phyloP scores from a whole-genome alignment of 2,329 filamentous ascomycete species.

The Calonectria ilicicola region DNA sequence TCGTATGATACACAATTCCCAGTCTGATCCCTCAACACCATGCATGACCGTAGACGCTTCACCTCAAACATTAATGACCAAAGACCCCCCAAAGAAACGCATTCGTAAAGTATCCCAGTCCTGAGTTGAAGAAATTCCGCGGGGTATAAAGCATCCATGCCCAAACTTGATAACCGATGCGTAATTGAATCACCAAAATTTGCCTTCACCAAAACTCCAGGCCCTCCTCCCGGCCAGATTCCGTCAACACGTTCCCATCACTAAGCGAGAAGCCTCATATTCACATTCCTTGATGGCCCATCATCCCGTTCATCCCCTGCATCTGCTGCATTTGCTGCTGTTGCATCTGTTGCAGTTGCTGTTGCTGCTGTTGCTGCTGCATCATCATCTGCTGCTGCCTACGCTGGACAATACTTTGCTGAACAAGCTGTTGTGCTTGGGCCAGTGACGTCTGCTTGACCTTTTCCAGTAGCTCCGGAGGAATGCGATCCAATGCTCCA shows the following conservation, averaged over 20 bases:
- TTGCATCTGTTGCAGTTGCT: slow-evolving; percentile 52
- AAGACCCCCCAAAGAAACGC: slow-evolving; percentile 15
- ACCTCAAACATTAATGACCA: slow-evolving; percentile 28
- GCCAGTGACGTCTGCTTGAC: slow-evolving; percentile 57
- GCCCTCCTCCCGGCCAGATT: slow-evolving; percentile 16
- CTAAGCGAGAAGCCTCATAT: background rate
- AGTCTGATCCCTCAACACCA: slow-evolving; percentile 33
- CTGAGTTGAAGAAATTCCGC: slow-evolving; percentile 41
- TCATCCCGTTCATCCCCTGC: slow-evolving; percentile 65
- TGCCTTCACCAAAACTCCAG: slow-evolving; percentile 35
- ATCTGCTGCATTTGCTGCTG: slow-evolving; percentile 43
- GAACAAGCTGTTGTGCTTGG: slow-evolving; percentile 53
- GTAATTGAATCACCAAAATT: slow-evolving; percentile 24
- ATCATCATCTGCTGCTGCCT: slow-evolving; percentile 50
- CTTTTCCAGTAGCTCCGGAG: slow-evolving; percentile 56
- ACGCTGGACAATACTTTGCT: slow-evolving; percentile 47
- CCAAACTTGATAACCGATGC: slow-evolving; percentile 32
- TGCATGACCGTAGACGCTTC: slow-evolving; percentile 24
- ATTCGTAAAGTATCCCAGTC: slow-evolving; percentile 33
- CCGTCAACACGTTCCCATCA: slow-evolving; percentile 24
- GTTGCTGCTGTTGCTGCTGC: slow-evolving; percentile 53
- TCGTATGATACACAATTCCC: slow-evolving; percentile 25
- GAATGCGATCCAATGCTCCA: slow-evolving; percentile 59
- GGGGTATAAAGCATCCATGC: slow-evolving; percentile 47
- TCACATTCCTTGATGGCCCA: slow-evolving; percentile 64